Evolutionary conservation across 371 early-diverging fungal species (phyloP).

Genomic region (Apophysomyces ossiformis): DNA sequence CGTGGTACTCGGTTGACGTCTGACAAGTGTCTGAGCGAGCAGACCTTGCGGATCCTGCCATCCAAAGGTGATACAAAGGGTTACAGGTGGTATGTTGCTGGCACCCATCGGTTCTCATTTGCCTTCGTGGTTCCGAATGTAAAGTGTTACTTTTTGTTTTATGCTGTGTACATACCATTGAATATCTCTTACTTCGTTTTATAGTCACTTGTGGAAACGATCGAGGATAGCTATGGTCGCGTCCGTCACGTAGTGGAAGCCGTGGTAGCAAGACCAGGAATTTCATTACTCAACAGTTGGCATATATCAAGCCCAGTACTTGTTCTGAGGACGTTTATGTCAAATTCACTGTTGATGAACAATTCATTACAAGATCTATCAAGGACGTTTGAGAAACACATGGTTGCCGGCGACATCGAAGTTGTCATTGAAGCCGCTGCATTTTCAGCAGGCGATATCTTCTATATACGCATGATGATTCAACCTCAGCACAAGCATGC

Average conservation of each 20-base stretch:
- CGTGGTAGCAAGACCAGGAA: constrained; percentile 40
- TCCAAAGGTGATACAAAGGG: constrained; percentile 25
- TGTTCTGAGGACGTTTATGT: constrained; percentile 45
- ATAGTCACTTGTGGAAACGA: constrained; percentile 44
- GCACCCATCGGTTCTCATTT: constrained; percentile 48
- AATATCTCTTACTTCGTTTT: constrained; percentile 6
- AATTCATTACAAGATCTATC: constrained; percentile 44
- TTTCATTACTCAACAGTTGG: constrained; percentile 37
- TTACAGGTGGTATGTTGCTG: constrained; percentile 27
- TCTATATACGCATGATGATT: constrained; percentile 39
- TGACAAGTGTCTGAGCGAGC: constrained; percentile 40
- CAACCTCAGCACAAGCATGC: constrained; percentile 45
- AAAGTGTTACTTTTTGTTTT: constrained; percentile 9
- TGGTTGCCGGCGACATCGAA: constrained; percentile 39
- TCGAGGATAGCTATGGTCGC: constrained; percentile 49
- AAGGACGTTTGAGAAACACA: constrained; percentile 42
- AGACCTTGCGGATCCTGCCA: constrained; percentile 30
- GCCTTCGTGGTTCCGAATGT: constrained; percentile 50
- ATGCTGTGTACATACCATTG: not conserved
- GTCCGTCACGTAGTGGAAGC: constrained; percentile 46
- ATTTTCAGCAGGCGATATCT: constrained; percentile 47
- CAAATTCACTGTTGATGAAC: constrained; percentile 44
- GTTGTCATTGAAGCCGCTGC: constrained; percentile 47
- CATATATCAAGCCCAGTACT: constrained; percentile 34
- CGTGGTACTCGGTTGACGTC: constrained; percentile 43